These are phyloP conservation scores for Bruguiera hainesii DNA, from an alignment of 441 rosid genomes.

Conservation along the genomic window DNA sequence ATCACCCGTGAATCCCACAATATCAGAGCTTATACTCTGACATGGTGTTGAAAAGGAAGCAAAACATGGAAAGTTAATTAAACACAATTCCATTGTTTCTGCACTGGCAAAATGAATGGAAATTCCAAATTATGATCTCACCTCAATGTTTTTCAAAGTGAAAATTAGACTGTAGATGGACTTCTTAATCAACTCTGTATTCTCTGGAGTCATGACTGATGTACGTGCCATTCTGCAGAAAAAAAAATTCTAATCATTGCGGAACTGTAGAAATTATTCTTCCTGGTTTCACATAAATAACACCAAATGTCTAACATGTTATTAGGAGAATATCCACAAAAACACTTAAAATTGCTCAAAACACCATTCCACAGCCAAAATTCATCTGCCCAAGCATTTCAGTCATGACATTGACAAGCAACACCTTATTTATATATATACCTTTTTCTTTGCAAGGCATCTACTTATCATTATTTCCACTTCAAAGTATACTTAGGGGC, in stretches of 20 bases:
- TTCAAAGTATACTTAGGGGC: no score
- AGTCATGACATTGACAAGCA: no score
- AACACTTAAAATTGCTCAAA: no score
- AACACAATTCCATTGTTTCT: neutral
- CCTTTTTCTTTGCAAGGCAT: no score
- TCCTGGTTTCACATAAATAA: neutral
- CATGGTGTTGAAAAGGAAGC: constrained; percentile 2
- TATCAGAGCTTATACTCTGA: constrained; percentile 92
- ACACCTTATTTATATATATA: no score
- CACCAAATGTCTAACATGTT: no score
- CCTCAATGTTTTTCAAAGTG: constrained; percentile 93
- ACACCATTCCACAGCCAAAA: no score
- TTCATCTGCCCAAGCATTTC: no score
- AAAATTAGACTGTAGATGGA: constrained; percentile 77
- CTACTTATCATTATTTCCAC: no score
- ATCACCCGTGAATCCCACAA: constrained; percentile 93
- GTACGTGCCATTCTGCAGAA: constrained; percentile 66
- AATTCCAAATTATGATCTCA: constrained; percentile 23
- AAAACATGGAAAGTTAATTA: neutral
- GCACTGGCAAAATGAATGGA: neutral
- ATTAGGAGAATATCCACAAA: no score
- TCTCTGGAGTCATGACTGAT: constrained; percentile 85
- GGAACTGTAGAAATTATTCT: neutral
- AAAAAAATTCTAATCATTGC: neutral
- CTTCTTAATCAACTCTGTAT: constrained; percentile 75